Evolutionary conservation across 2,329 filamentous ascomycete species (phyloP).

Genomic region (Pestalotiopsis sp.): DNA sequence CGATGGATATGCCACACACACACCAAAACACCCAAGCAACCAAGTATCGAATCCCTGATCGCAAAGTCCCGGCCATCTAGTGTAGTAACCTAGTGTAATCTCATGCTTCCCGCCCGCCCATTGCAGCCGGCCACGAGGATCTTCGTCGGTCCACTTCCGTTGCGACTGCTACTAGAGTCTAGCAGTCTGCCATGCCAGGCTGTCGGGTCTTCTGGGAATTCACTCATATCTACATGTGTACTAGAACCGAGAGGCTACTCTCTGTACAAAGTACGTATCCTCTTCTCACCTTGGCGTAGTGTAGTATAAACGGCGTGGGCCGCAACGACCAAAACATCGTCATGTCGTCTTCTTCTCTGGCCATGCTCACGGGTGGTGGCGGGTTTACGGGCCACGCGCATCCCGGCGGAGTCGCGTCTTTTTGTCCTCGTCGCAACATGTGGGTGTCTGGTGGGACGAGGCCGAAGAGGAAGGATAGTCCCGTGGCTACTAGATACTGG

Average conservation of each 20-base stretch:
- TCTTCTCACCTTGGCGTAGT: neutral
- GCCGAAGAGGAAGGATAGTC: neutral
- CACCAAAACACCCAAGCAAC: too few species aligned
- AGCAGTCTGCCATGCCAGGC: neutral
- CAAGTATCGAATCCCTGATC: neutral
- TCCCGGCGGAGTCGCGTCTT: neutral
- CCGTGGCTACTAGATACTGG: neutral
- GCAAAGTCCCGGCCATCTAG: neutral
- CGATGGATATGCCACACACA: too few species aligned
- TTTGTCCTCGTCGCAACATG: neutral
- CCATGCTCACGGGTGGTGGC: neutral
- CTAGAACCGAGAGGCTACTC: neutral
- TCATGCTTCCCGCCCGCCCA: neutral
- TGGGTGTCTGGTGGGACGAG: neutral
- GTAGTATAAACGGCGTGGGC: too few species aligned
- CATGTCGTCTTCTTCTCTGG: too few species aligned
- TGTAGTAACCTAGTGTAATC: neutral
- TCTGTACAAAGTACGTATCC: neutral
- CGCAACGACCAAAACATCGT: too few species aligned
- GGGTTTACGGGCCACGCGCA: neutral
- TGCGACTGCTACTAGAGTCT: neutral
- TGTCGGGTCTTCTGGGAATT: conserved; percentile 2
- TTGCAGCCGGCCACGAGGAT: neutral
- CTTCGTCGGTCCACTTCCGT: neutral
- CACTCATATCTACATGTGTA: neutral